Percentiles rank a stretch among this genome's conserved stretches.
Conservation (phyloP, 345 rosid genomes). For the Syzygium jambos region DNA sequence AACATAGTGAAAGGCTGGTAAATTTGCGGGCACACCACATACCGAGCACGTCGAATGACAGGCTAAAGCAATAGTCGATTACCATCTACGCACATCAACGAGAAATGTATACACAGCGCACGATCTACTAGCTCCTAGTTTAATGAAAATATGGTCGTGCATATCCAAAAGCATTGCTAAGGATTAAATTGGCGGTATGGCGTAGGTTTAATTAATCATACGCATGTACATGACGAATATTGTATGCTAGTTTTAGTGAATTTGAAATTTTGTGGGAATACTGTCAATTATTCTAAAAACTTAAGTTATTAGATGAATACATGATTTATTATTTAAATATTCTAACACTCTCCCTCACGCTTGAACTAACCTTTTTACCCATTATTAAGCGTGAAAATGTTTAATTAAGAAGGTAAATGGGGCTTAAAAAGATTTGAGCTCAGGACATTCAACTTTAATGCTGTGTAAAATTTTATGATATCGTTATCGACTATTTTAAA, state of each 20-base stretch:
- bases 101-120: background rate
- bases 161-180: background rate
- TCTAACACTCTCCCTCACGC: too few species aligned
- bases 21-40: background rate
- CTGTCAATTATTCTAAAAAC: too few species aligned
- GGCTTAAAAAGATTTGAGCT: too few species aligned
- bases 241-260: background rate
- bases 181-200: background rate
- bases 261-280: too few species aligned
- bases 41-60: background rate
- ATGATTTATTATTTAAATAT: too few species aligned
- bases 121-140: background rate
- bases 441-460: too few species aligned
- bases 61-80: background rate
- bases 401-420: too few species aligned
- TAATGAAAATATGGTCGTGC: background rate
- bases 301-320: too few species aligned
- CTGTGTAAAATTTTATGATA: too few species aligned
- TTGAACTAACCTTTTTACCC: too few species aligned
- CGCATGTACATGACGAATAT: background rate
- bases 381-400: too few species aligned
- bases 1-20: background rate
- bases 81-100: background rate
- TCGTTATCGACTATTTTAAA: too few species aligned
- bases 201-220: background rate